These are phyloP conservation scores for Chrysosporium queenslandicum DNA, from an alignment of 2,329 filamentous ascomycete genomes.

Conservation along the genomic window DNA sequence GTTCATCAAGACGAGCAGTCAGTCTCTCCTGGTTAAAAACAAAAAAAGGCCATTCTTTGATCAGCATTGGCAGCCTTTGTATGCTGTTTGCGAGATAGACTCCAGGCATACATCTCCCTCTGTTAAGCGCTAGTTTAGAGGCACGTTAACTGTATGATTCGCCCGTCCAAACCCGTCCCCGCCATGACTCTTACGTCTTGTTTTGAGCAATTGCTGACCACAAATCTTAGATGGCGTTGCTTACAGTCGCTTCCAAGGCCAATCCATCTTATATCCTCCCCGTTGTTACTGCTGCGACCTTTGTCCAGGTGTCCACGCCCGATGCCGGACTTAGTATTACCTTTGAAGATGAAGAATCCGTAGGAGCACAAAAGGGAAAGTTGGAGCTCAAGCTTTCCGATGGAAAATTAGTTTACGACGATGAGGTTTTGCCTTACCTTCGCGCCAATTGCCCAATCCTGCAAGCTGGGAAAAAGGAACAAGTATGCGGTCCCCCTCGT, in stretches of 20 bases:
- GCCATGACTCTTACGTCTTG: too few species aligned
- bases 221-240: constrained; percentile 12
- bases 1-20: too few species aligned
- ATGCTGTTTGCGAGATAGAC: too few species aligned
- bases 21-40: too few species aligned
- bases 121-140: too few species aligned
- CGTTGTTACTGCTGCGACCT: constrained; percentile 15
- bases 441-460: constrained; percentile 14
- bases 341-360: constrained; percentile 17
- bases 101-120: too few species aligned
- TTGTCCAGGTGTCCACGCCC: constrained; percentile 14
- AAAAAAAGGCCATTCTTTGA: too few species aligned
- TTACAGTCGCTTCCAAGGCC: constrained; percentile 19
- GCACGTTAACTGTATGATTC: too few species aligned
- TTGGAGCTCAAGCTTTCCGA: constrained; percentile 15
- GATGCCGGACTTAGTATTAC: constrained; percentile 12
- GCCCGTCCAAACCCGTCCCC: too few species aligned
- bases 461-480: constrained; percentile 15
- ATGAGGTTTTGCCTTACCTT: constrained; percentile 16
- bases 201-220: constrained; percentile 1
- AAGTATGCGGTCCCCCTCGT: constrained; percentile 10
- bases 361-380: constrained; percentile 15
- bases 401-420: constrained; percentile 16
- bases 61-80: too few species aligned
- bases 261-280: constrained; percentile 16